Conservation (phyloP, 1,284 basidiomycete species). For the Tilletia setariae region DNA sequence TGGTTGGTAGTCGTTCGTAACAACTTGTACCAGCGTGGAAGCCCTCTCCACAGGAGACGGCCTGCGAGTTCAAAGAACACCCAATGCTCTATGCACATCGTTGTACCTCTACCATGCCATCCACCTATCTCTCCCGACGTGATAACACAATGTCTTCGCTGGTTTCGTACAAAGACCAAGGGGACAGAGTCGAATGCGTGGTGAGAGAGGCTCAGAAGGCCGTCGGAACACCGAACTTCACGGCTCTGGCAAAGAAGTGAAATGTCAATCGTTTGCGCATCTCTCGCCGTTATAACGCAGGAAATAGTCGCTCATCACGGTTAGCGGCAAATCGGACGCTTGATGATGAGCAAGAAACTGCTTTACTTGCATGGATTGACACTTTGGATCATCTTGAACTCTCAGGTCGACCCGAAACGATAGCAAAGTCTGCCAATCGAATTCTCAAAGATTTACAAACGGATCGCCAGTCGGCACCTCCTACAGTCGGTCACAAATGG, state of each 20-base stretch:
- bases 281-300: neutral
- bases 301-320: neutral
- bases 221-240: neutral
- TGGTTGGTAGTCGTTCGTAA: too few relatives aligned
- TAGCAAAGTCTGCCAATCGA: neutral
- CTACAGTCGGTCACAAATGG: neutral
- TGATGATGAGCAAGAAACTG: neutral
- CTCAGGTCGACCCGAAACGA: neutral
- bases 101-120: too few relatives aligned
- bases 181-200: neutral
- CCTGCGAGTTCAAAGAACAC: too few relatives aligned
- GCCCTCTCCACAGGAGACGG: too few relatives aligned
- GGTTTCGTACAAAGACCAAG: neutral
- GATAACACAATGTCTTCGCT: too few relatives aligned
- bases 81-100: too few relatives aligned
- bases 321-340: neutral
- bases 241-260: neutral
- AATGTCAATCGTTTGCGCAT: neutral
- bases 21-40: too few relatives aligned
- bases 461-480: neutral
- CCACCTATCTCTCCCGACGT: too few relatives aligned
- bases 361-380: neutral
- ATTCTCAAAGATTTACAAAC: neutral
- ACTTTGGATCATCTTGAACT: neutral
- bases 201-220: neutral